Percentiles rank a stretch among this genome's conserved stretches.
Conservation (phyloP, 805 yeast genomes). For the Kregervanrija fluxuum region DNA sequence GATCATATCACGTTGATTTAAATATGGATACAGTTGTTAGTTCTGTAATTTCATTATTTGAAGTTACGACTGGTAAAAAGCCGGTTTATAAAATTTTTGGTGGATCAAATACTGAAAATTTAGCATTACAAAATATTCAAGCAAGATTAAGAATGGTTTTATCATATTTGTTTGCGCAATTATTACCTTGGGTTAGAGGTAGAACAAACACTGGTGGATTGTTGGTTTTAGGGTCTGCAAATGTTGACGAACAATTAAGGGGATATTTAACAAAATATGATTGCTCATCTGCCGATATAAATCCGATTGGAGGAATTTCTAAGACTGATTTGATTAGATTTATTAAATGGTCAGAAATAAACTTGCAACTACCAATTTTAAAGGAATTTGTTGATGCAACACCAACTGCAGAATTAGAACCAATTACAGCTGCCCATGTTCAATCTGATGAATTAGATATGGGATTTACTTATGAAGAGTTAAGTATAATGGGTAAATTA, state of each 20-base stretch:
- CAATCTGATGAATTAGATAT: constrained; percentile 96
- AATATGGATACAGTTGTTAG: constrained; percentile 83
- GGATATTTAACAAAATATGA: constrained; percentile 97
- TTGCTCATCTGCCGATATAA: constrained; percentile 94
- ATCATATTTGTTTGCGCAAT: constrained; percentile 87
- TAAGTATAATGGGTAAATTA: constrained; percentile 82
- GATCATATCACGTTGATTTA: constrained; percentile 84
- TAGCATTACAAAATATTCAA: constrained; percentile 94
- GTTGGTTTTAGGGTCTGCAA: constrained; percentile 90
- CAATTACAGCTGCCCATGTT: constrained; percentile 84
- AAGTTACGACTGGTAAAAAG: constrained; percentile 80
- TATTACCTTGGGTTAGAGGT: constrained; percentile 91
- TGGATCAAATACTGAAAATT: constrained; percentile 83
- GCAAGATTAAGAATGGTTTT: constrained; percentile 94
- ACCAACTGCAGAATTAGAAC: constrained; percentile 97
- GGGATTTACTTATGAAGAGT: constrained; percentile 97
- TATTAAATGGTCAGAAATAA: constrained; percentile 66
- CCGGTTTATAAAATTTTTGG: constrained; percentile 92
- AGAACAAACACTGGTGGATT: constrained; percentile 64
- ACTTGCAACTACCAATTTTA: constrained; percentile 71
- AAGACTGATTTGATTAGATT: constrained; percentile 86
- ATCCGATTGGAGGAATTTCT: constrained; percentile 98
- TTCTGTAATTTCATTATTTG: constrained; percentile 70
- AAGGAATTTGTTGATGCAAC: constrained; percentile 79
- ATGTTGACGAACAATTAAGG: constrained; percentile 92